These are phyloP conservation scores for Citrus australasica DNA, from an alignment of 345 rosid species.

Conservation along the genomic window DNA sequence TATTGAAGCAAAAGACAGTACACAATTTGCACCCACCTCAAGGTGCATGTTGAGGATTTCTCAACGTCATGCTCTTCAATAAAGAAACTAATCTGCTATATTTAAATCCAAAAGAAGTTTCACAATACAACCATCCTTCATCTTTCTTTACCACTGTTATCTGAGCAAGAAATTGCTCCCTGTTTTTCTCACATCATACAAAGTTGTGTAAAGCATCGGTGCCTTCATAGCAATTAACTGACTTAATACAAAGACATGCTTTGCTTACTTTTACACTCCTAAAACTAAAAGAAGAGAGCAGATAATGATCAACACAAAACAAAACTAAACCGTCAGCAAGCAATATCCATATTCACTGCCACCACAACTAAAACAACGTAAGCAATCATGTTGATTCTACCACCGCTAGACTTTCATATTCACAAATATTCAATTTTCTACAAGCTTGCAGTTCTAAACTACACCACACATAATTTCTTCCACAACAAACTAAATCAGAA, in stretches of 20 bases:
- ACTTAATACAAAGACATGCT: background rate
- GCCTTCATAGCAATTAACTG: background rate
- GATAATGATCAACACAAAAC: background rate
- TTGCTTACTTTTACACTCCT: background rate
- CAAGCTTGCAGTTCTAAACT: background rate
- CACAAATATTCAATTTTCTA: background rate
- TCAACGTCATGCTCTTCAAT: background rate
- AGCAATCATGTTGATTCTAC: background rate
- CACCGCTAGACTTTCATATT: background rate
- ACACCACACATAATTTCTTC: background rate
- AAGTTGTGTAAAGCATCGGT: background rate
- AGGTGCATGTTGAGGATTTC: background rate
- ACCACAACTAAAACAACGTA: background rate
- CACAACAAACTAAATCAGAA: background rate
- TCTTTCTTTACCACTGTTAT: background rate
- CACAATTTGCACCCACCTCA: background rate
- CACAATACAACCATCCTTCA: background rate
- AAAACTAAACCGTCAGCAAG: background rate
- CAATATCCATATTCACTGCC: background rate
- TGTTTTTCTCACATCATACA: background rate
- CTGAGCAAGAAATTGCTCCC: background rate
- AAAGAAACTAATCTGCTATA: background rate
- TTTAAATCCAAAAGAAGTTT: background rate
- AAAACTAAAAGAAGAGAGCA: background rate
- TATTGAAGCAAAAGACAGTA: background rate